Percentiles rank a stretch among this genome's conserved stretches.
Evolutionary conservation across 441 rosid genomes (phyloP).

Genomic region (Populus hybrid): DNA sequence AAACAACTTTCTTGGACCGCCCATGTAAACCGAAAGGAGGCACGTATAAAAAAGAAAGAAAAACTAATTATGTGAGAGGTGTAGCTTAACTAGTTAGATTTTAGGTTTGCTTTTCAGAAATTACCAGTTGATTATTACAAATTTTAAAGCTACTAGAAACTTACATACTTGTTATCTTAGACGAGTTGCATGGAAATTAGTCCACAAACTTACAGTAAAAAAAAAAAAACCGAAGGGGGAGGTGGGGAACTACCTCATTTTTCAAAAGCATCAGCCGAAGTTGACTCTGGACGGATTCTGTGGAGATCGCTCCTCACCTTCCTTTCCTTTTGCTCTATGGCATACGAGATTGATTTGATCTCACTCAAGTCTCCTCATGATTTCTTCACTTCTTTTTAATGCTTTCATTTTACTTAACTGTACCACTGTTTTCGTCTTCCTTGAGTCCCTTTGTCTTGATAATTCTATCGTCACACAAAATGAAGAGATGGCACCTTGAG

Average conservation of each 20-base stretch:
- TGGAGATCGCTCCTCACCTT: background rate
- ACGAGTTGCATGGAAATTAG: no score
- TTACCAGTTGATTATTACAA: fast-evolving
- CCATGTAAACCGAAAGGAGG: background rate
- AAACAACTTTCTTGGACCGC: background rate
- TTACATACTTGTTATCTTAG: no score
- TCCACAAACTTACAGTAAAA: no score
- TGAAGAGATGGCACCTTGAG: background rate
- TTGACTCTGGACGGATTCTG: background rate
- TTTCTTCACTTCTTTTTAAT: background rate
- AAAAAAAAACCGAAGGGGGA: background rate
- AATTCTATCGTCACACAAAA: no score
- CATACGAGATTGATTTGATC: conserved; percentile 7
- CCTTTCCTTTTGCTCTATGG: conserved; percentile 1
- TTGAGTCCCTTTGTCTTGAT: background rate
- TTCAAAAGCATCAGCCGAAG: conserved; percentile 10
- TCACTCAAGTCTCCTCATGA: background rate
- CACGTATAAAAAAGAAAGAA: background rate
- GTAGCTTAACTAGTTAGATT: fast-evolving
- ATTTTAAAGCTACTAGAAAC: fast-evolving
- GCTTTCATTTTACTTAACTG: background rate
- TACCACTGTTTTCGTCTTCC: background rate
- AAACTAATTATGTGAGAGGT: no score
- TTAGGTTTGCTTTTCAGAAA: fast-evolving
- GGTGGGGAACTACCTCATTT: background rate